Evolutionary conservation across 2,329 filamentous ascomycete species (phyloP), one percentile per base, ranked within the genome.

Genomic region (Alternaria triticina): DNA sequence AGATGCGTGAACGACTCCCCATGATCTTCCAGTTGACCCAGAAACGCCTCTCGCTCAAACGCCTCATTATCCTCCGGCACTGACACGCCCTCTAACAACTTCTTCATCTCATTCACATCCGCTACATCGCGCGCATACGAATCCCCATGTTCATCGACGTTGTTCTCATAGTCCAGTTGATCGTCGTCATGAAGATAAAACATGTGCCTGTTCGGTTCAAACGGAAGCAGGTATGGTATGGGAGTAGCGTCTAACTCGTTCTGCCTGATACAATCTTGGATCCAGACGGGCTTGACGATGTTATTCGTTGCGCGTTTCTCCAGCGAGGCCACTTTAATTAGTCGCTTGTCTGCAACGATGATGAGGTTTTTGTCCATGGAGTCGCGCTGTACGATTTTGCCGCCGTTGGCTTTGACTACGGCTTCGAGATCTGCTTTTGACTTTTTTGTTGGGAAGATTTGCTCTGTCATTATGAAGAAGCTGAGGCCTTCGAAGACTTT

Each of bases 381-480:
- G 7, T 93, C 87, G 11, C 89, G 90, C 76, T 97, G 94, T 8
- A 90, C 91, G 30, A 97, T 85, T 10, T 82, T 87, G 6, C 94
- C 96, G 4, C 95, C 95, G 65, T 97, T 89, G 6, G 89, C 87
- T 78, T 96, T 97, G 71, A 98, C 87, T 1, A 97, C 80, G 9
- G 87, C 84, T 78, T 98, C 94, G 2, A 99, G 82, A 66, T 96
- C 90, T 0, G 86, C 83, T 78, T 97, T 97, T 6, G 86, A 86
- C 77, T 89, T 93, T 79, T 92, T 96, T 23, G 84, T 81, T 0
- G 93, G 92, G 45, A 86, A 84, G 2, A 85, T 76, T 27, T 90
- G 89, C 56, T 96, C 94, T 2, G 91, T 94, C 75, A 97, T 86
- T 20, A 98, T 87, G 81, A 89, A 96, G 76, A 97, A 97, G 44